A percentile compares a stretch with the other conserved stretches of the same genome.
phyloP scores from a whole-genome alignment of 345 rosid species.

The Corchorus capsularis region DNA sequence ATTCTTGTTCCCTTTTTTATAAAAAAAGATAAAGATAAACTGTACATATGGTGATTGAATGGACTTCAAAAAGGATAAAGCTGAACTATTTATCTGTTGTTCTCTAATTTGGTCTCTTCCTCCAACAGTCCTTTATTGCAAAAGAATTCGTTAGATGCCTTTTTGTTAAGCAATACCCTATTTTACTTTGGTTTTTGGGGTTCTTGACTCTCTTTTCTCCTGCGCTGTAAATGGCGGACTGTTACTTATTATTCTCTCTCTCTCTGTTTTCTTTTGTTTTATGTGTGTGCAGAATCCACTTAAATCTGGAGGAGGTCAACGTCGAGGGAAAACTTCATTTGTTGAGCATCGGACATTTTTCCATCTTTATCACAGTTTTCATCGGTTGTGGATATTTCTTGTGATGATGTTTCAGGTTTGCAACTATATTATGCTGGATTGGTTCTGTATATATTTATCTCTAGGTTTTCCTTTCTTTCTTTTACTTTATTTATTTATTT shows the following conservation, averaged over 20 bases:
- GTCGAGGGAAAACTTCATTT: conserved; percentile 88
- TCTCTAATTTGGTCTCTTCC: not conserved
- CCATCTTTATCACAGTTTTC: conserved; percentile 97
- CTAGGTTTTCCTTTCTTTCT: not conserved
- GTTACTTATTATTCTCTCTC: not conserved
- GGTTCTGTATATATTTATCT: not conserved
- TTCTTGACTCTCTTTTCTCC: not conserved
- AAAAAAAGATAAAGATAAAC: not conserved
- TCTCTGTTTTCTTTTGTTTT: not conserved
- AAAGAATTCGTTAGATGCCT: not conserved
- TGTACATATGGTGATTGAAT: conserved; percentile 1
- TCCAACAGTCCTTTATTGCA: not conserved
- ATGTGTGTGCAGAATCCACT: conserved; percentile 55
- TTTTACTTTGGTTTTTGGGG: not conserved
- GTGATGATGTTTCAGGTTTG: conserved; percentile 98
- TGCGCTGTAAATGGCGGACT: not conserved
- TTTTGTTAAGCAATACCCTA: not conserved
- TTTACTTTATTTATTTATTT: not conserved
- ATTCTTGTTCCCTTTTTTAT: no score
- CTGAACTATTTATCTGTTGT: not conserved
- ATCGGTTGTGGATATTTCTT: conserved; percentile 97
- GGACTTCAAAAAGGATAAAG: not conserved
- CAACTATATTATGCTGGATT: conserved; percentile 14
- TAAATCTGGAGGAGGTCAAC: conserved; percentile 62
- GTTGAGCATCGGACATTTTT: conserved; percentile 95